phyloP scores from a whole-genome alignment of 768 basidiomycete species.

The Panellus pusillus region DNA sequence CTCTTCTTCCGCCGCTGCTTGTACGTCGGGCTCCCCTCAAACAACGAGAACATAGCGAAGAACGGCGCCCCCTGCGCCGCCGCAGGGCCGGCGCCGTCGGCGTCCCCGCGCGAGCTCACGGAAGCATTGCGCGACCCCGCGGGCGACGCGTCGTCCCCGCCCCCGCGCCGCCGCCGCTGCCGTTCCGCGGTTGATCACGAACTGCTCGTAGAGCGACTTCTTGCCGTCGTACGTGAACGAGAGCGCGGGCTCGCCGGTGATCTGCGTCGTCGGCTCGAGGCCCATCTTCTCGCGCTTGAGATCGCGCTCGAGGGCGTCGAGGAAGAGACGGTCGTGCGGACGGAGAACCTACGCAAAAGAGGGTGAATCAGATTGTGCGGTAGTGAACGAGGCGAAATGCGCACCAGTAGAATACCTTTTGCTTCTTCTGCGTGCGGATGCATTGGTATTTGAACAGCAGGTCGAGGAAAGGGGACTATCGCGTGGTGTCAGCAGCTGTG shows the following conservation, averaged over 20 bases:
- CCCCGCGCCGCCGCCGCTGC: conserved; percentile 39
- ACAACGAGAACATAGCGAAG: conserved; percentile 69
- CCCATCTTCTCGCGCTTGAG: conserved; percentile 95
- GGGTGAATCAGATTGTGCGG: no score
- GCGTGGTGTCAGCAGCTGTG: no score
- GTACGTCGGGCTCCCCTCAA: conserved; percentile 84
- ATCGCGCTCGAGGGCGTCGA: conserved; percentile 95
- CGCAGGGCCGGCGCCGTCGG: no score
- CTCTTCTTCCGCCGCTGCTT: conserved; percentile 85
- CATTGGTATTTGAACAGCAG: conserved; percentile 95
- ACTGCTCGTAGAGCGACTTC: conserved; percentile 86
- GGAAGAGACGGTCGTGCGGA: conserved; percentile 94
- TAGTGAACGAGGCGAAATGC: no score
- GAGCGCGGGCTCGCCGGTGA: conserved; percentile 78
- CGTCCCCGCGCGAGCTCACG: conserved; percentile 15
- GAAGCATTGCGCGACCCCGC: conserved; percentile 21
- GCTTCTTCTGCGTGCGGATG: conserved; percentile 98
- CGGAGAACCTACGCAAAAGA: no score
- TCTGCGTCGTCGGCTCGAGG: conserved; percentile 75
- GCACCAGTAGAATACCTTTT: conserved; percentile 99
- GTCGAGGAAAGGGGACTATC: conserved; percentile 90
- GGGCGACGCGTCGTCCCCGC: conserved; percentile 8
- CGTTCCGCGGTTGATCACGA: conserved; percentile 40
- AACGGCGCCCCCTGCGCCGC: no score
- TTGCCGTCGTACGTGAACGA: conserved; percentile 90